Base-by-base conservation (phyloP, 306 rosid species). In the Vigna reflexopilosa region DNA sequence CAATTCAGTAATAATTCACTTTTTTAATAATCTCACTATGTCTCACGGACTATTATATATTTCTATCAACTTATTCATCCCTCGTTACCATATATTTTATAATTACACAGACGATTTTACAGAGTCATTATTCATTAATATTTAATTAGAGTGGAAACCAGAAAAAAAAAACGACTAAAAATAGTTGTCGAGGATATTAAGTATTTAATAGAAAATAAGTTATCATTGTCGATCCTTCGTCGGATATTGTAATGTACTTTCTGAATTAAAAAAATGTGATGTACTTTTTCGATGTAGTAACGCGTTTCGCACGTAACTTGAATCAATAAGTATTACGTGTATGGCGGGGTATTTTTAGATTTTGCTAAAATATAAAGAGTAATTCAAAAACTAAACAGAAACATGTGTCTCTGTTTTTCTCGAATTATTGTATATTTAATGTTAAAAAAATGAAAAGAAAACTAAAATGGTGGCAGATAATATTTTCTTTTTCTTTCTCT, bases 1-100 rank as follows among this genome's bases (percentile, higher is more conserved):
- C 68, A 75, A 67, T 86, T 81, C 82, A 70, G 84, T 69, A 76
- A 55, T 67, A 69, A 52, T 38, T 16, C 45, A 20, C 24, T 85
- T 81, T 81, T 79, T 20, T 72, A 48, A 58, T 84, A 48, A 58
- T 84, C 76, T 54, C 44, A 9, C 8, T 20, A 52, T 54, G 73
- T 26, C 75, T 64, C 81, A 17, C 70, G 70, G 34, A 70, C 8
- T 16, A 42, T 59, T 45, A 32, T 73, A 58, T 45, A 55, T 20
- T 70, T 59, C 48, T 9, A 17, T 38, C 16, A 17, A 49, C 51
- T 69, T 67, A 57, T 58, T 61, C 40, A 45, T 26, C 52, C 16
- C 51, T 56, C 48, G 36, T 56, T 68, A 47, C 49, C 28, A 26
- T 2, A 26, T 26, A 26, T 26, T 26, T 26, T 4, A 30, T 30